Evolutionary conservation across 2,329 filamentous ascomycete genomes (phyloP).

Genomic region (Xylariaceae sp.): DNA sequence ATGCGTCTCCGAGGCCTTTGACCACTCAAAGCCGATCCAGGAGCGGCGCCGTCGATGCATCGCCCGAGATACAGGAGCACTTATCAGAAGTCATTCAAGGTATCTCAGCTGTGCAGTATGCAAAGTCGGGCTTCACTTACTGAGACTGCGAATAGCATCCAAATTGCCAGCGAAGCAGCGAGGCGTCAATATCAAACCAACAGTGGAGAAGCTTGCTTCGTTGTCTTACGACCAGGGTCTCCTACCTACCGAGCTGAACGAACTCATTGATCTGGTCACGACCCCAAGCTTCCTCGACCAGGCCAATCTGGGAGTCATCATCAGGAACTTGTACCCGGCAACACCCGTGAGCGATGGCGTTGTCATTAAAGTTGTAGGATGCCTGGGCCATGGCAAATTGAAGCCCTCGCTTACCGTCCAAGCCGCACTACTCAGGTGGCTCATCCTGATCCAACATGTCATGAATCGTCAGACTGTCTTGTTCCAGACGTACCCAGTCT

Average conservation of each 20-base stretch:
- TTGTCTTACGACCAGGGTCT: constrained; percentile 67
- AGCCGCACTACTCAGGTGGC: constrained; percentile 69
- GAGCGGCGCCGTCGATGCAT: constrained; percentile 1
- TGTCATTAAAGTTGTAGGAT: constrained; percentile 64
- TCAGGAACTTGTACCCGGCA: constrained; percentile 75
- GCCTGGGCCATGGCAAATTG: constrained; percentile 70
- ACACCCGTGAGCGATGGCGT: constrained; percentile 56
- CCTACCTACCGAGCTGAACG: constrained; percentile 53
- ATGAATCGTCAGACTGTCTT: constrained; percentile 61
- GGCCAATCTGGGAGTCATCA: constrained; percentile 62
- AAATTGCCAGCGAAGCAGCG: constrained; percentile 64
- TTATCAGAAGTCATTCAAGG: constrained; percentile 24
- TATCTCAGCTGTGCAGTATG: constrained; percentile 6
- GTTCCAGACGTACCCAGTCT: constrained; percentile 66
- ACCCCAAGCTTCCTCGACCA: constrained; percentile 70
- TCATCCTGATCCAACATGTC: constrained; percentile 70
- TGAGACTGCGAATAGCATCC: constrained; percentile 41
- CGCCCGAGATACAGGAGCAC: constrained; percentile 14
- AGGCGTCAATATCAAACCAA: constrained; percentile 55
- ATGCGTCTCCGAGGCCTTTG: constrained; percentile 1
- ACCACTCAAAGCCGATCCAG: background rate
- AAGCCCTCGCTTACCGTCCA: constrained; percentile 72
- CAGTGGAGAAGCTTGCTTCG: constrained; percentile 59
- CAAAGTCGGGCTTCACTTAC: background rate
- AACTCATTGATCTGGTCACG: constrained; percentile 64